Conservation (phyloP, 2,329 filamentous ascomycete species). For the Penicillium sp. region DNA sequence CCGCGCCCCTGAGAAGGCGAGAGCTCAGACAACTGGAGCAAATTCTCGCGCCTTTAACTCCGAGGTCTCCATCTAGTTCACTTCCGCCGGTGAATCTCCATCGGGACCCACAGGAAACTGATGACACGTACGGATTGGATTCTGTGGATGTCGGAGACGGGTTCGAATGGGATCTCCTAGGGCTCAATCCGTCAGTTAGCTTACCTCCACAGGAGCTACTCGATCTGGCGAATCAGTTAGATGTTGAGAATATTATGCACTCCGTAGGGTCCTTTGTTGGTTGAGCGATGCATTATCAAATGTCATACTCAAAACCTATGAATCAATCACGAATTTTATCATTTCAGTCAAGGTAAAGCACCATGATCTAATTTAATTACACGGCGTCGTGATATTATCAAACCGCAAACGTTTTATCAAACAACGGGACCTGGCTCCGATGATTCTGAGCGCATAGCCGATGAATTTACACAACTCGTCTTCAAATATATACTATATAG, state of each 20-base stretch:
- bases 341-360: no score
- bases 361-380: no score
- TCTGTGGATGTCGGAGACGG: slow-evolving; percentile 25
- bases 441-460: neutral
- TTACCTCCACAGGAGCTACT: slow-evolving; percentile 30
- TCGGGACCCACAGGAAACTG: slow-evolving; percentile 10
- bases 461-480: neutral
- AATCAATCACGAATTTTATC: neutral
- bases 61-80: slow-evolving; percentile 20
- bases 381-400: no score
- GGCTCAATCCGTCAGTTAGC: slow-evolving; percentile 29
- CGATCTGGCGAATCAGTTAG: slow-evolving; percentile 33
- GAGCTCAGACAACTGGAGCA: slow-evolving; percentile 46
- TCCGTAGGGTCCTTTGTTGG: slow-evolving; percentile 20
- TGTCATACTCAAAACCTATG: neutral
- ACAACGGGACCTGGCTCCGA: neutral
- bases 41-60: slow-evolving; percentile 42
- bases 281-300: neutral
- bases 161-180: slow-evolving; percentile 33
- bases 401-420: neutral
- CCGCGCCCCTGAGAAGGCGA: slow-evolving; percentile 43
- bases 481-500: neutral
- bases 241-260: slow-evolving; percentile 30
- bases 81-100: slow-evolving; percentile 8
- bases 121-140: slow-evolving; percentile 22